These are phyloP conservation scores for Ilyonectria robusta DNA, from an alignment of 2,329 filamentous ascomycete species.

Conservation along the genomic window DNA sequence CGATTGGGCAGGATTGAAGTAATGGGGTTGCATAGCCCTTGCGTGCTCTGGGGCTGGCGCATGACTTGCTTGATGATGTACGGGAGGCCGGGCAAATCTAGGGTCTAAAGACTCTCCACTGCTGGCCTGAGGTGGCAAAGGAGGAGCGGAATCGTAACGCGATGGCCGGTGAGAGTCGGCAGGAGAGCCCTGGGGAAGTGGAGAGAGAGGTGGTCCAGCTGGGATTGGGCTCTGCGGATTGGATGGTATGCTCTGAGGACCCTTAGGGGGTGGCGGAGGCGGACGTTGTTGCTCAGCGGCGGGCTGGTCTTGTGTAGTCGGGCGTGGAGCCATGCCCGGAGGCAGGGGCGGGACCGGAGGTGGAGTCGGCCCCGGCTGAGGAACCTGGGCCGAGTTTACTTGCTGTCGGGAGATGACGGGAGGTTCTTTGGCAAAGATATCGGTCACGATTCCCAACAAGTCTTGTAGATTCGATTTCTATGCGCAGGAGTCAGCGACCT, in stretches of 20 bases:
- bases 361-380: constrained; percentile 59
- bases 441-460: constrained; percentile 84
- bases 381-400: constrained; percentile 56
- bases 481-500: constrained; percentile 18
- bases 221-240: constrained; percentile 42
- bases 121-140: constrained; percentile 56
- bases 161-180: constrained; percentile 48
- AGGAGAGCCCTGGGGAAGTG: constrained; percentile 36
- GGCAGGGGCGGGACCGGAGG: constrained; percentile 82
- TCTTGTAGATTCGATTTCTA: constrained; percentile 88
- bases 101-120: constrained; percentile 31
- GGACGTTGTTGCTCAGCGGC: constrained; percentile 53
- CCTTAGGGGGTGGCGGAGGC: constrained; percentile 71
- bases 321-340: constrained; percentile 69
- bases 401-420: constrained; percentile 84
- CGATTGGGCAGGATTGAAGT: constrained; percentile 37
- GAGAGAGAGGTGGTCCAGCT: constrained; percentile 50
- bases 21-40: constrained; percentile 33
- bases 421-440: constrained; percentile 94
- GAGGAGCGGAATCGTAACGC: constrained; percentile 64
- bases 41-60: constrained; percentile 31
- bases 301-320: constrained; percentile 53
- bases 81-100: constrained; percentile 31
- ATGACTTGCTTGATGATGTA: constrained; percentile 39
- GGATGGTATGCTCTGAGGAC: constrained; percentile 54